phyloP scores from a whole-genome alignment of 2,329 filamentous ascomycete genomes.

The Remersonia thermophila region DNA sequence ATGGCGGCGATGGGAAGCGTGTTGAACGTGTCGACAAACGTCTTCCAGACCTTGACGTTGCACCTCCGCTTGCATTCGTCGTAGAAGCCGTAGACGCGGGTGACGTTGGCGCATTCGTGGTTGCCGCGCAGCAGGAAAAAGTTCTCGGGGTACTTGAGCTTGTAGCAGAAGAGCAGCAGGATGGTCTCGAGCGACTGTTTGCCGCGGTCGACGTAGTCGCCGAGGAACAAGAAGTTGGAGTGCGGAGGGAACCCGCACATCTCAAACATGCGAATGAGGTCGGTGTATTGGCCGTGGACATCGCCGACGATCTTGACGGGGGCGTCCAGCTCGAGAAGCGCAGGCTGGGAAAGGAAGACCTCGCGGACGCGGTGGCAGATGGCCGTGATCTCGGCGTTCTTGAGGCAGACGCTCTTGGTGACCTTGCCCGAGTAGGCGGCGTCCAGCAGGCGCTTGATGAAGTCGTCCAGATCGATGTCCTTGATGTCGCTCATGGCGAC shows the following conservation, averaged over 20 bases:
- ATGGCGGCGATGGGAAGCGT: constrained; percentile 91
- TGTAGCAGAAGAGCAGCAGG: constrained; percentile 83
- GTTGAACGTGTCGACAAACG: constrained; percentile 94
- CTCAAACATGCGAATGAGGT: constrained; percentile 92
- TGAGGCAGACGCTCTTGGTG: constrained; percentile 92
- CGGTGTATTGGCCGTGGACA: constrained; percentile 92
- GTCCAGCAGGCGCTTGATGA: constrained; percentile 87
- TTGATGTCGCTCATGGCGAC: constrained; percentile 88
- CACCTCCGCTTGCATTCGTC: constrained; percentile 94
- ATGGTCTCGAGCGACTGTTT: constrained; percentile 96
- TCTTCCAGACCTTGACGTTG: constrained; percentile 98
- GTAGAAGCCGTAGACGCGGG: constrained; percentile 92
- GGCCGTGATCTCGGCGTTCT: constrained; percentile 92
- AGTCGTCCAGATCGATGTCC: constrained; percentile 88
- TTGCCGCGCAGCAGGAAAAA: constrained; percentile 93
- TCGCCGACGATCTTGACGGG: constrained; percentile 98
- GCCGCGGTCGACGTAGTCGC: constrained; percentile 91
- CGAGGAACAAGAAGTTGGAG: constrained; percentile 86
- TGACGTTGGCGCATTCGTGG: constrained; percentile 94
- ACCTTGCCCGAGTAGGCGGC: constrained; percentile 94
- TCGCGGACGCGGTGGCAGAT: constrained; percentile 86
- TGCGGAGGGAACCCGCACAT: constrained; percentile 95
- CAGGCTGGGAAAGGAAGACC: constrained; percentile 80
- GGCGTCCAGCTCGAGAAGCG: constrained; percentile 79
- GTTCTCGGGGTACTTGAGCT: constrained; percentile 93